Conservation (phyloP, 495 filamentous ascomycete genomes). For the Pyronema omphalodes region DNA sequence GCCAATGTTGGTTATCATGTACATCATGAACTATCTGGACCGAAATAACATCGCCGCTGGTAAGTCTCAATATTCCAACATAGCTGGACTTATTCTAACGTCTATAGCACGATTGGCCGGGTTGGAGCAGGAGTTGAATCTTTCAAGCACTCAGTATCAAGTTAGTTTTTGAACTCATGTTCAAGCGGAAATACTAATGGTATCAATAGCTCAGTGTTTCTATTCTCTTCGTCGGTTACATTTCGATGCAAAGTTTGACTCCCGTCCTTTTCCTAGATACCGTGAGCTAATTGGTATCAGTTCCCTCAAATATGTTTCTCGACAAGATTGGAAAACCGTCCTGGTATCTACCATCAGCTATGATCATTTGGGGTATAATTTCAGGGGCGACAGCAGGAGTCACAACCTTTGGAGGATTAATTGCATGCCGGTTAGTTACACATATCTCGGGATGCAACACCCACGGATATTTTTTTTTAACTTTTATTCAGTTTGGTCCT, state of each 20-base stretch:
- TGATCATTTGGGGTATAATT: conserved; percentile 48
- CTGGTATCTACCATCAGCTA: conserved; percentile 48
- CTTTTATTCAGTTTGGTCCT: conserved; percentile 6
- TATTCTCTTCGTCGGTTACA: conserved; percentile 46
- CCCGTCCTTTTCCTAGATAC: background rate
- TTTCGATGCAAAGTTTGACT: conserved; percentile 22
- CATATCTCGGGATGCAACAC: background rate
- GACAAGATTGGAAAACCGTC: conserved; percentile 46
- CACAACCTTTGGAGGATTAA: conserved; percentile 35
- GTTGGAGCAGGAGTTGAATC: conserved; percentile 32
- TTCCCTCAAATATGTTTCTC: conserved; percentile 52
- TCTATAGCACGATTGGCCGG: conserved; percentile 28
- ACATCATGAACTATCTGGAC: conserved; percentile 70
- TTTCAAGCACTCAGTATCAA: conserved; percentile 33
- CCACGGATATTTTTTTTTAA: background rate
- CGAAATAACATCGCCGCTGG: conserved; percentile 38
- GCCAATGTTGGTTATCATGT: conserved; percentile 29
- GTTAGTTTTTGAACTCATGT: conserved; percentile 2
- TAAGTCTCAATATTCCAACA: background rate
- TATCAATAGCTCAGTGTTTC: conserved; percentile 9
- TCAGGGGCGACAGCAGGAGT: conserved; percentile 45
- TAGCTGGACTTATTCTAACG: background rate
- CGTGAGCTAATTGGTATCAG: conserved; percentile 14
- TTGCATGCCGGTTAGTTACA: conserved; percentile 28
- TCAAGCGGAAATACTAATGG: background rate